Conservation (phyloP, 768 basidiomycete genomes). For the Lactarius trivialis region DNA sequence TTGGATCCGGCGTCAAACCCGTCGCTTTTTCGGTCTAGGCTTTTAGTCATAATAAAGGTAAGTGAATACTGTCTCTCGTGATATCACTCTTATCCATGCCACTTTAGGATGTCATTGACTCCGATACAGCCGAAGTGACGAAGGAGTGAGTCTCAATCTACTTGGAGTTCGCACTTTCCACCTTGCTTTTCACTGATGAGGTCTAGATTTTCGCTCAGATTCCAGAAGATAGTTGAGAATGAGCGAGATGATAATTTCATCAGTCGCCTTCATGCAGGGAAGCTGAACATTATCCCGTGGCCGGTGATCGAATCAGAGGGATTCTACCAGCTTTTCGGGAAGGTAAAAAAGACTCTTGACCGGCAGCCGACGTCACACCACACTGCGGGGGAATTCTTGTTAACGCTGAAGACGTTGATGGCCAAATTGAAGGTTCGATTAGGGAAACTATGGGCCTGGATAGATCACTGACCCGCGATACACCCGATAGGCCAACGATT, state of each 20-base stretch:
- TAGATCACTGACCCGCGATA: slow-evolving; percentile 27
- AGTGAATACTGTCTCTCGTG: neutral
- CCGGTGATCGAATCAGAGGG: no score
- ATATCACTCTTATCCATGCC: neutral
- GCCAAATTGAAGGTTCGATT: no score
- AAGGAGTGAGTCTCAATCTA: slow-evolving; percentile 40
- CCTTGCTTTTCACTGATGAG: neutral
- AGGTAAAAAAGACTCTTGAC: slow-evolving; percentile 34
- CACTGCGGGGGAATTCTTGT: slow-evolving; percentile 49
- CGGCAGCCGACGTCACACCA: slow-evolving; percentile 44
- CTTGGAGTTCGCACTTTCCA: neutral
- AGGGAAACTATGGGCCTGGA: neutral
- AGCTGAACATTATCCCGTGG: no score
- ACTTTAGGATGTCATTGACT: no score
- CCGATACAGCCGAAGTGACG: slow-evolving; percentile 38
- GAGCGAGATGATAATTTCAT: slow-evolving; percentile 62
- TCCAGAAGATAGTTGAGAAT: slow-evolving; percentile 54
- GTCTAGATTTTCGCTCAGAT: slow-evolving; percentile 48
- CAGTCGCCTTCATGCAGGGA: slow-evolving; percentile 30
- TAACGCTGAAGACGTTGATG: slow-evolving; percentile 56
- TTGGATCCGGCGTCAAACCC: slow-evolving; percentile 58
- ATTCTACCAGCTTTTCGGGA: no score
- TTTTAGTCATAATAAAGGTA: slow-evolving; percentile 61
- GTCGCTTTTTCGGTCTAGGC: slow-evolving; percentile 49
- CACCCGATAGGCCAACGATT: slow-evolving; percentile 41